These are phyloP conservation scores for Heliamphora pulchella DNA, from an alignment of 179 eudicot genomes.

Conservation along the genomic window DNA sequence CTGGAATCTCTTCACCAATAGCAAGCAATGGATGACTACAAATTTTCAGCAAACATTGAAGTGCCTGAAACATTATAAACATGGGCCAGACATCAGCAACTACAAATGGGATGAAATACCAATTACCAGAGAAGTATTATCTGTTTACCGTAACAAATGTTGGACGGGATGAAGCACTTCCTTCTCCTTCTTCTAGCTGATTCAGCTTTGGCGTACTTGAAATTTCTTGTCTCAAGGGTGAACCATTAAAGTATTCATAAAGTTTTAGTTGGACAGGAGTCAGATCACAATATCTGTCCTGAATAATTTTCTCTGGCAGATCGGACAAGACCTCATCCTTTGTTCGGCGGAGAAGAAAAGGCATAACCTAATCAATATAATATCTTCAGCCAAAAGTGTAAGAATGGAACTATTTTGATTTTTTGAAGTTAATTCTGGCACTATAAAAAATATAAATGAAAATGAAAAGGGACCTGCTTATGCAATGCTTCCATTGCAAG, in stretches of 20 bases:
- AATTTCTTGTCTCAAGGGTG: conserved; percentile 76
- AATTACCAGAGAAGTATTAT: neutral
- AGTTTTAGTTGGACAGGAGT: conserved; percentile 89
- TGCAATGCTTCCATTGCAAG: conserved; percentile 99
- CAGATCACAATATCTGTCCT: conserved; percentile 96
- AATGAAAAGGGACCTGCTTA: conserved; percentile 53
- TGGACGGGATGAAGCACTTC: conserved; percentile 52
- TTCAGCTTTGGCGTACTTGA: conserved; percentile 57
- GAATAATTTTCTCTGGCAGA: conserved; percentile 97
- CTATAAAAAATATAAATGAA: neutral
- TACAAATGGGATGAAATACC: neutral
- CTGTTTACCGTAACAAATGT: conserved; percentile 77
- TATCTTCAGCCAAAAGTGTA: conserved; percentile 12
- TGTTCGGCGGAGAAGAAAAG: conserved; percentile 92
- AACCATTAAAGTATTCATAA: conserved; percentile 87
- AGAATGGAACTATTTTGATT: neutral
- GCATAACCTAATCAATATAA: conserved; percentile 58
- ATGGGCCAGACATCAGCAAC: conserved; percentile 10
- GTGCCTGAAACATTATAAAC: conserved; percentile 45
- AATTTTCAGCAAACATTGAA: conserved; percentile 88
- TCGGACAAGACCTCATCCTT: conserved; percentile 97
- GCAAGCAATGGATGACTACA: conserved; percentile 98
- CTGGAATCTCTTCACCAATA: conserved; percentile 66
- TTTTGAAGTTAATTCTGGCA: neutral
- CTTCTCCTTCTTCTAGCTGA: conserved; percentile 56